phyloP scores from a whole-genome alignment of 345 rosid species.

The Eutrema yunnanense region DNA sequence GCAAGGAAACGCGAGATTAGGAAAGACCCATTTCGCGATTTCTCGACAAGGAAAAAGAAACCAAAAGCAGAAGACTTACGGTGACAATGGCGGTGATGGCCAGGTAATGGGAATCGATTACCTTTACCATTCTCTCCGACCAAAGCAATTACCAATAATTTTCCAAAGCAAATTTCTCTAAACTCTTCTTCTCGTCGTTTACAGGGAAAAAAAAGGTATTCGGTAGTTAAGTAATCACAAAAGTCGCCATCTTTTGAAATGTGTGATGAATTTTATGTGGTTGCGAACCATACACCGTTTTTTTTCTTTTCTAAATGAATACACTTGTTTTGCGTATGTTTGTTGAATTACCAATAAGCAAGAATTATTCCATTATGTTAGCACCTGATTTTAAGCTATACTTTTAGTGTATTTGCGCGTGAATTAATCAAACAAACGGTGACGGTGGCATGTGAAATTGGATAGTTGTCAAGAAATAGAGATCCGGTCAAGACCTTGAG shows the following conservation, averaged over 20 bases:
- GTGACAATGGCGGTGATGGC: constrained; percentile 51
- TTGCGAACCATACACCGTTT: background rate
- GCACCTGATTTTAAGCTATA: too few relatives aligned
- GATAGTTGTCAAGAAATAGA: too few relatives aligned
- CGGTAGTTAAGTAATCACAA: background rate
- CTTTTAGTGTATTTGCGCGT: too few relatives aligned
- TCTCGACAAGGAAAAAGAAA: background rate
- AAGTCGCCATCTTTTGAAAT: background rate
- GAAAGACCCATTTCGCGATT: background rate
- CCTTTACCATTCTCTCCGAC: constrained; percentile 50
- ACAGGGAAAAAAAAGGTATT: background rate
- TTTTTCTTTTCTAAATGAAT: too few relatives aligned
- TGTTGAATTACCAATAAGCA: background rate
- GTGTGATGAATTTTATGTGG: background rate
- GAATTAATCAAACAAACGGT: too few relatives aligned
- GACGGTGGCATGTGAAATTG: too few relatives aligned
- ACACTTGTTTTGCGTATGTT: background rate
- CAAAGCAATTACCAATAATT: background rate
- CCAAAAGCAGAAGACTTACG: constrained; percentile 24
- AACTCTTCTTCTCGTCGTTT: background rate
- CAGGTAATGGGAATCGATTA: constrained; percentile 75
- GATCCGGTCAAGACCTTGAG: background rate
- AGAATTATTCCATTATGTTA: background rate
- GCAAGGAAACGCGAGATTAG: constrained; percentile 4
- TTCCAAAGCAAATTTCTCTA: background rate